Base-by-base conservation (phyloP, 176 grass and related monocot species). In the Chloris gayana region DNA sequence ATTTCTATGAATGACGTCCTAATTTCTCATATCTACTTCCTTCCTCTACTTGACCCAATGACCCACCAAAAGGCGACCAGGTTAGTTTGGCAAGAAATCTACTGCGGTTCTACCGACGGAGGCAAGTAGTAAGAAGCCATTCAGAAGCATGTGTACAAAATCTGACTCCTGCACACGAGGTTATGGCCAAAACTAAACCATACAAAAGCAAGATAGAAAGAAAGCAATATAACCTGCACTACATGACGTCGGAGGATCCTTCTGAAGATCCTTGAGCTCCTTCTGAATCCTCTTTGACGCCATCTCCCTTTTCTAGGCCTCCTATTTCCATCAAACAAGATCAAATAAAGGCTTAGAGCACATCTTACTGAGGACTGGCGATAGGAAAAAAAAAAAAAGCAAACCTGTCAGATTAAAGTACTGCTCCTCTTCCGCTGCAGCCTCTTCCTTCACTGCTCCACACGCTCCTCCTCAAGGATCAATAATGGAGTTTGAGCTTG, bases 221-320 rank as follows among this genome's bases (percentile, higher is more conserved):
- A 45, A 82, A 61, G 60, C n/a, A 68, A 59, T 13, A 79, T 77
- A 25, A 93, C 91, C 91, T 93, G 91, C 91, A 69, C 91, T 93
- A 71, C 91, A 93, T 67, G 91, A 93, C 41, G 91, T 93, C 9
- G 91, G 91, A 67, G 91, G 91, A 27, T 93, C 91, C 82, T 88
- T 90, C 83, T 93, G 91, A 70, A 93, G 88, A 88, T 93, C 91
- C 85, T 93, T 93, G 78, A 93, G 91, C 82, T 93, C 91, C 66
- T 93, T 93, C 64, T 90, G 85, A 34, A 93, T 93, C 91, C 91
- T 89, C 82, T 90, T 93, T 5, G 91, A 93, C n/a, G 91, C 91
- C 91, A 93, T 93, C 39, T 2, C 19, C 41, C 49, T 22, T 67
- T 22, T 11, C 14, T 72, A 25, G 51, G 26, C 70, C 63, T 64